Base-by-base conservation (phyloP, 495 filamentous ascomycete genomes). In the Podospora tetraspora region DNA sequence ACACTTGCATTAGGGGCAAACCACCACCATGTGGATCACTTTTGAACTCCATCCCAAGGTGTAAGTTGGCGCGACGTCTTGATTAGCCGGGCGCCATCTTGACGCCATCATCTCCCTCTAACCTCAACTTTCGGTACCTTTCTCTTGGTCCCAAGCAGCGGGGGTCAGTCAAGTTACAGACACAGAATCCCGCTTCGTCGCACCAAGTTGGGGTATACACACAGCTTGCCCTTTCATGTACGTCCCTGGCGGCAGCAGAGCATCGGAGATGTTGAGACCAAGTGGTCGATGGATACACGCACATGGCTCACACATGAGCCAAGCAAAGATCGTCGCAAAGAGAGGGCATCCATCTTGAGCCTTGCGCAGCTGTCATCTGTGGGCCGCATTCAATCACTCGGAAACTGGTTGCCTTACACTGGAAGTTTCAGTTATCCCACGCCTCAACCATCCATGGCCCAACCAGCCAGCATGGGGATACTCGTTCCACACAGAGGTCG, bases 271-370 rank as follows among this genome's bases (percentile, higher is more conserved):
- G 34, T 43, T 43, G 34, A 43, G 34, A 52, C 43, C 43, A 52
- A 52, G 43, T n/a, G 43, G 43, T n/a, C 19, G 37, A 43, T 43
- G 37, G 37, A 43, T 43, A 52, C 32, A 13, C 12, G 11, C 70
- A 65, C 62, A 70, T 71, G 58, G 37, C 37, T 43, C 43, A n/a
- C 43, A 52, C 43, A 52, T 52, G 13, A 12, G 43, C 43, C 43
- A 52, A 52, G 43, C 43, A 52, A 52, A 52, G 43, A 52, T 52
- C 43, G 19, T n/a, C 43, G 19, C 16, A 52, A n/a, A n/a, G 6
- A n/a, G 19, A 43, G 19, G 43, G 27, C 27, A 27, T 27, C 27
- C 43, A n/a, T 8, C 19, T 52, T 52, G 43, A 52, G 43, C 43
- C 43, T n/a, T 8, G 43, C 43, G 43, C 43, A 52, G 43, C 43